These are phyloP conservation scores for Hamamelis virginiana DNA, from an alignment of 164 flowering plant species.

Conservation along the genomic window DNA sequence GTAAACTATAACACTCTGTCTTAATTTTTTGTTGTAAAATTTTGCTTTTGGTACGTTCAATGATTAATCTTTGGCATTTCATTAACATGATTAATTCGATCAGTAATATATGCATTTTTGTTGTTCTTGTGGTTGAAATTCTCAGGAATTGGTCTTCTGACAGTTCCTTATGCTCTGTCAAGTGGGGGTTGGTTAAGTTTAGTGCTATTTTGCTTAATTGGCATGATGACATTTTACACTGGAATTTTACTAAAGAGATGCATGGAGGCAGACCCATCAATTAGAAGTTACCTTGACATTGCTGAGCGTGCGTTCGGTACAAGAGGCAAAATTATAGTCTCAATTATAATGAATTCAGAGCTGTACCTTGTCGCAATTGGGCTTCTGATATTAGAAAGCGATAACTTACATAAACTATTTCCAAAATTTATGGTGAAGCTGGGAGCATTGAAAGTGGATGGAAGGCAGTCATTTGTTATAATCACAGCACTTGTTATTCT, in stretches of 20 bases:
- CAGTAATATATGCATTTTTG: too few relatives aligned
- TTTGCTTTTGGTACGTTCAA: too few relatives aligned
- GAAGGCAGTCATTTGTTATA: constrained; percentile 24
- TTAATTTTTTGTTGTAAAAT: too few relatives aligned
- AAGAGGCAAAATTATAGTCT: constrained; percentile 27
- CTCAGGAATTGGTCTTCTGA: constrained; percentile 32
- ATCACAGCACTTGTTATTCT: constrained; percentile 24
- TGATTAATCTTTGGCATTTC: too few relatives aligned
- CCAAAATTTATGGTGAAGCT: constrained; percentile 20
- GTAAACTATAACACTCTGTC: too few relatives aligned
- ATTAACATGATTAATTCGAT: too few relatives aligned
- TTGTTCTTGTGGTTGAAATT: too few relatives aligned
- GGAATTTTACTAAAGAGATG: constrained; percentile 30
- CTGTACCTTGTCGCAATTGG: constrained; percentile 38
- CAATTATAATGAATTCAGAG: constrained; percentile 25
- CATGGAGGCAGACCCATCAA: constrained; percentile 32
- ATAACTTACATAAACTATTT: constrained; percentile 31
- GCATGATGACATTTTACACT: constrained; percentile 27
- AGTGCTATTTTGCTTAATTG: constrained; percentile 27
- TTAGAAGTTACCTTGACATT: constrained; percentile 36
- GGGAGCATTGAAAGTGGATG: constrained; percentile 11
- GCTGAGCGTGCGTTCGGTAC: constrained; percentile 36
- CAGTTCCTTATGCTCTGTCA: constrained; percentile 45
- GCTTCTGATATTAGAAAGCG: constrained; percentile 38
- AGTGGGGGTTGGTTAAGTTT: constrained; percentile 45